These are phyloP conservation scores for Fagopyrum tataricum DNA, from an alignment of 148 eudicot species.

Conservation along the genomic window DNA sequence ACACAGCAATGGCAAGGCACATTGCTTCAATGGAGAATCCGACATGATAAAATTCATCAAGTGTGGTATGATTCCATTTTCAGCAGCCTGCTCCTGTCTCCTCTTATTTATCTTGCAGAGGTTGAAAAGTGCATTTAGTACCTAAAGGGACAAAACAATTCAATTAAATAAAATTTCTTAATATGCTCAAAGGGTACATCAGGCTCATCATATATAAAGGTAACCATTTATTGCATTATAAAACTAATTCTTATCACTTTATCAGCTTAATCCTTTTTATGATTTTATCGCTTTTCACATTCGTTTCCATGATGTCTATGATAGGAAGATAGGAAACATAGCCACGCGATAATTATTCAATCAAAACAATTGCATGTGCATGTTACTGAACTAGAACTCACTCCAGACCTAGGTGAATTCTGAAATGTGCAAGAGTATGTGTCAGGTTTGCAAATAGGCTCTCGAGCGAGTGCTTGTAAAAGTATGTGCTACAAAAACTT, in stretches of 20 bases:
- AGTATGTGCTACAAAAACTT: background rate
- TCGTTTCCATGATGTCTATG: background rate
- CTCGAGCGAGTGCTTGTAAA: background rate
- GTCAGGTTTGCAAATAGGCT: background rate
- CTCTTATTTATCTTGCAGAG: constrained; percentile 98
- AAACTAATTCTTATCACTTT: background rate
- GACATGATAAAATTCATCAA: constrained; percentile 88
- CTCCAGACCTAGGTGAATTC: background rate
- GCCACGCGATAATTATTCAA: background rate
- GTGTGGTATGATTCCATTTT: constrained; percentile 96
- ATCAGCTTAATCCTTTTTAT: background rate
- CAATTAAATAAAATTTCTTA: background rate
- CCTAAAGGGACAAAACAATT: constrained; percentile 34
- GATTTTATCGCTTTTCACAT: background rate
- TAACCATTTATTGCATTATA: background rate
- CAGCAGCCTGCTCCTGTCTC: constrained; percentile 99
- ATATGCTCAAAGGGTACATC: background rate
- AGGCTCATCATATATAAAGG: background rate
- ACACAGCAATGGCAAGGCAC: constrained; percentile 84
- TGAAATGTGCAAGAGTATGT: background rate
- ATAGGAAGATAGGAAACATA: background rate
- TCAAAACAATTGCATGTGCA: background rate
- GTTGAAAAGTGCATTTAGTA: constrained; percentile 89
- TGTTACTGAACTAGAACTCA: background rate
- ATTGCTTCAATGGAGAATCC: constrained; percentile 83